These are phyloP conservation scores for Tetrahymena elliotti DNA, from an alignment of 73 alveolate genomes.

Conservation along the genomic window DNA sequence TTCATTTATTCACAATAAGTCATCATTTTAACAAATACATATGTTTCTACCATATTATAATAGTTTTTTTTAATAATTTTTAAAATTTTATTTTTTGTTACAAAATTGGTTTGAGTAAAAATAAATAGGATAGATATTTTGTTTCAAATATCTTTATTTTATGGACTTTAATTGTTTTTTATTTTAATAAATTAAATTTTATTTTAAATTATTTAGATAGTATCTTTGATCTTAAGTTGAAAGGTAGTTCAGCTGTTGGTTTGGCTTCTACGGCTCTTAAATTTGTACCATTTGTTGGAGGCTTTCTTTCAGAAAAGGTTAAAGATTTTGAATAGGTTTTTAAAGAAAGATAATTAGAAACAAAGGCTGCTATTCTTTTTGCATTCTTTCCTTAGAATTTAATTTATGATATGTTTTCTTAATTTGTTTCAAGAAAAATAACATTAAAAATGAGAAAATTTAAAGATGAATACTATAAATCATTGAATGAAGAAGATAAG, in stretches of 20 bases:
- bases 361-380: not conserved
- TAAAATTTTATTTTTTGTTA: no score
- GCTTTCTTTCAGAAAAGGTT: not conserved
- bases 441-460: not conserved
- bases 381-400: not conserved
- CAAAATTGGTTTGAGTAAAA: no score
- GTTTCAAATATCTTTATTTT: not conserved
- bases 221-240: not conserved
- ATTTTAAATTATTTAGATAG: not conserved
- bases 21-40: no score
- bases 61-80: no score
- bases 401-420: not conserved
- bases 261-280: not conserved
- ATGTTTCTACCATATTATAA: no score
- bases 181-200: no score
- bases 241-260: not conserved
- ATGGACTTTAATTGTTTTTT: not conserved
- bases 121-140: no score
- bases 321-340: not conserved
- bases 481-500: not conserved
- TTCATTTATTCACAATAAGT: no score
- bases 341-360: not conserved
- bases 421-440: not conserved
- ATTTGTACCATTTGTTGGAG: not conserved
- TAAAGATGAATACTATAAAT: not conserved